Evolutionary conservation across 2,329 filamentous ascomycete species (phyloP).

Genomic region (Aureobasidium sp.): DNA sequence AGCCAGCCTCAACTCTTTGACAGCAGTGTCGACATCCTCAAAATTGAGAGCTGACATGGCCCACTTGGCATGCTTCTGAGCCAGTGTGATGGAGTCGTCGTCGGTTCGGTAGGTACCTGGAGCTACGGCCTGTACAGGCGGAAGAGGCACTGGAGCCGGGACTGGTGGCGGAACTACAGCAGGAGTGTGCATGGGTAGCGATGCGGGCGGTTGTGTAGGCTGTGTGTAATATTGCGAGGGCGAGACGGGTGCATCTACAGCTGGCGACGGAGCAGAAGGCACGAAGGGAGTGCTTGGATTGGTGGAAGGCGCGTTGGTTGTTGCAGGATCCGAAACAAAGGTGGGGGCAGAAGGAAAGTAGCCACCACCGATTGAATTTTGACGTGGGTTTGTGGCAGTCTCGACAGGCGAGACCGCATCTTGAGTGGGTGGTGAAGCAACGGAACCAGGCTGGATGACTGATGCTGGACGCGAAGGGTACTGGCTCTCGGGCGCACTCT

Average conservation of each 20-base stretch:
- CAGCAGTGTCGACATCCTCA: constrained; percentile 84
- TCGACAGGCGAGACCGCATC: constrained; percentile 39
- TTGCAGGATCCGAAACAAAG: constrained; percentile 31
- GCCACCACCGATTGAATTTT: constrained; percentile 45
- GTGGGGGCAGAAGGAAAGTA: constrained; percentile 49
- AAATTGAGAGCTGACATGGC: constrained; percentile 95
- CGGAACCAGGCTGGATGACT: constrained; percentile 18
- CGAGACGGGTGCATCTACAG: constrained; percentile 15
- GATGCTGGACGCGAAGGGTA: constrained; percentile 31
- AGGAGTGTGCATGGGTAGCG: constrained; percentile 21
- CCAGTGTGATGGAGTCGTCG: constrained; percentile 61
- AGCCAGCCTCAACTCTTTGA: constrained; percentile 72
- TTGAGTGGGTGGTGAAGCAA: constrained; percentile 33
- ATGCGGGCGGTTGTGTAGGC: constrained; percentile 16
- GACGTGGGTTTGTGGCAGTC: constrained; percentile 29
- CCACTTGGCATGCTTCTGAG: constrained; percentile 95
- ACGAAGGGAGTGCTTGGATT: constrained; percentile 17
- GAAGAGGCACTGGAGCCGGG: constrained; percentile 14
- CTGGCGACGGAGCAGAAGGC: background rate
- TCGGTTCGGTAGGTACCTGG: constrained; percentile 47
- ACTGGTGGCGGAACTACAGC: constrained; percentile 18
- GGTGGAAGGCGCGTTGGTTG: constrained; percentile 29
- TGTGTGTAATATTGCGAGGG: constrained; percentile 19
- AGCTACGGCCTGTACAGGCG: constrained; percentile 23
- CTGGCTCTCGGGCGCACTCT: constrained; percentile 51